Percentiles rank a stretch among this genome's conserved stretches.
These are phyloP conservation scores for Chaetothyriales sp. DNA, from an alignment of 2,329 filamentous ascomycete species.

Conservation along the genomic window DNA sequence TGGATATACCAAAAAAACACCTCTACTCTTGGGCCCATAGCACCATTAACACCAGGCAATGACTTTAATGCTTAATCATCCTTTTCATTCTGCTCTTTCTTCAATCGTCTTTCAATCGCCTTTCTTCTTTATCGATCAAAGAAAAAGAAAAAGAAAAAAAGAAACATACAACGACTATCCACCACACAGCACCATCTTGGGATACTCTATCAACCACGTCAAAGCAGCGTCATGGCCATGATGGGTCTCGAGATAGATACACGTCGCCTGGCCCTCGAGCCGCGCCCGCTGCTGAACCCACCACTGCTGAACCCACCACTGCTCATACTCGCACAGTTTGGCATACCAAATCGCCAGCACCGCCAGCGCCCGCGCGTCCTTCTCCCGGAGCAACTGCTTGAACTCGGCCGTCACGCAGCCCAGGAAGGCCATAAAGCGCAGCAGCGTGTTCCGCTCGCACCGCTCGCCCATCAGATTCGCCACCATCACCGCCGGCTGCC, in stretches of 20 bases:
- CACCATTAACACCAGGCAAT: neutral
- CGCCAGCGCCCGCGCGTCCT: slow-evolving; percentile 41
- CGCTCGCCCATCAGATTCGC: slow-evolving; percentile 13
- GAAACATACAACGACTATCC: too few relatives aligned
- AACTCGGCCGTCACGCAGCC: slow-evolving; percentile 33
- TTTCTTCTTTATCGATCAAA: too few relatives aligned
- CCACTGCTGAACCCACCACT: slow-evolving; percentile 40
- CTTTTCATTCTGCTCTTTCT: too few relatives aligned
- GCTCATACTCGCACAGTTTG: slow-evolving; percentile 26
- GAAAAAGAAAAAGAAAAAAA: too few relatives aligned
- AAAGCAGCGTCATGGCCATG: too few relatives aligned
- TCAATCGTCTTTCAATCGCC: too few relatives aligned
- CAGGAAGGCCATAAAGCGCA: slow-evolving; percentile 37
- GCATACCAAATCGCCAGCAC: slow-evolving; percentile 46
- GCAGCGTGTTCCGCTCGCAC: slow-evolving; percentile 28
- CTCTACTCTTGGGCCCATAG: neutral
- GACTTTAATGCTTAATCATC: slow-evolving; percentile 22
- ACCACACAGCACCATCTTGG: too few relatives aligned
- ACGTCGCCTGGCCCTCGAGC: slow-evolving; percentile 39
- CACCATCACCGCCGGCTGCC: neutral
- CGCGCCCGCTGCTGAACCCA: slow-evolving; percentile 34
- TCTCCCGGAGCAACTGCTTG: slow-evolving; percentile 32
- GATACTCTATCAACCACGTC: too few relatives aligned
- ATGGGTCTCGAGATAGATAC: slow-evolving; percentile 26
- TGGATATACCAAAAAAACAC: neutral